phyloP scores from a whole-genome alignment of 2,329 filamentous ascomycete species.

The Apiospora saccharicola region DNA sequence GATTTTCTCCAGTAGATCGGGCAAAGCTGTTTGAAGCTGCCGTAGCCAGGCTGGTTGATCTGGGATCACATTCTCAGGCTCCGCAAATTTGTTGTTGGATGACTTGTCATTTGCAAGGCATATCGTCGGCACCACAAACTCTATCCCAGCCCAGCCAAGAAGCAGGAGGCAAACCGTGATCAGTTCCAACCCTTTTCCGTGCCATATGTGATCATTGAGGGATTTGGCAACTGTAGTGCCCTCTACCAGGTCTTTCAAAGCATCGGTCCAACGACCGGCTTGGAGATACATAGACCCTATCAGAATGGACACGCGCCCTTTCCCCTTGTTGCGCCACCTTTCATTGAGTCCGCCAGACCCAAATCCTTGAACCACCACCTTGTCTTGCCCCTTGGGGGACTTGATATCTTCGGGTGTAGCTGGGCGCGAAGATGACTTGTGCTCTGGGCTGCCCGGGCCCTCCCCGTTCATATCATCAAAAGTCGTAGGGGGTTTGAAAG shows the following conservation, averaged over 20 bases:
- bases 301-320: slow-evolving; percentile 79
- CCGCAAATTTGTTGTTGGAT: slow-evolving; percentile 42
- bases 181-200: slow-evolving; percentile 91
- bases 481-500: slow-evolving; percentile 57
- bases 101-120: slow-evolving; percentile 59
- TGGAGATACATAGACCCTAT: slow-evolving; percentile 87
- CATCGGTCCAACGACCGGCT: slow-evolving; percentile 89
- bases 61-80: slow-evolving; percentile 51
- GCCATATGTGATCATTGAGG: slow-evolving; percentile 94
- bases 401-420: slow-evolving; percentile 54
- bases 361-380: slow-evolving; percentile 75
- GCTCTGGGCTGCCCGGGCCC: slow-evolving; percentile 52
- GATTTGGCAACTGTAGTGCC: slow-evolving; percentile 79
- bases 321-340: slow-evolving; percentile 80
- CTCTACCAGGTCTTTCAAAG: slow-evolving; percentile 82
- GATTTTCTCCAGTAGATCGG: slow-evolving; percentile 79
- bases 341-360: slow-evolving; percentile 76
- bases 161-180: slow-evolving; percentile 84
- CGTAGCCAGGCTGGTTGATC: slow-evolving; percentile 61
- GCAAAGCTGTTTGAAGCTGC: slow-evolving; percentile 66
- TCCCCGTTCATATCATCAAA: slow-evolving; percentile 55
- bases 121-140: slow-evolving; percentile 77
- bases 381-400: slow-evolving; percentile 63
- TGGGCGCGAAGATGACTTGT: slow-evolving; percentile 42
- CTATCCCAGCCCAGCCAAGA: slow-evolving; percentile 82